Evolutionary conservation across 495 filamentous ascomycete species (phyloP).

Genomic region (Aspergillus avenaceus): DNA sequence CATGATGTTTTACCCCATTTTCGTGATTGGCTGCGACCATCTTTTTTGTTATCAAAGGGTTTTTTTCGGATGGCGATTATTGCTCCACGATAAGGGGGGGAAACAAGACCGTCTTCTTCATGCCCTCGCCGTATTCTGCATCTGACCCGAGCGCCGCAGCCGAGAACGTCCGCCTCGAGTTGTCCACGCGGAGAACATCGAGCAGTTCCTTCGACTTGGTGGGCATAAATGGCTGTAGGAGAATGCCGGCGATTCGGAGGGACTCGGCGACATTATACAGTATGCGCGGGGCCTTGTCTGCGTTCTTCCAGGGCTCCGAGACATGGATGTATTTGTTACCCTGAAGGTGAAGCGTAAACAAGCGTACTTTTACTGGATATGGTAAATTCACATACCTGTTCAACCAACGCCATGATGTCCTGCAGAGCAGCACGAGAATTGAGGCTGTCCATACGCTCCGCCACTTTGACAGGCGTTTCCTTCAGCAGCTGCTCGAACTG

Average conservation of each 20-base stretch:
- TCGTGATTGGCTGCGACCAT: not conserved
- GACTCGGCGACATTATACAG: conserved; percentile 73
- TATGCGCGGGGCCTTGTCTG: conserved; percentile 42
- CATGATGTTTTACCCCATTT: not conserved
- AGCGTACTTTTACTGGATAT: not conserved
- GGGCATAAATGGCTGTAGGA: conserved; percentile 90
- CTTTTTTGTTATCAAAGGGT: not conserved
- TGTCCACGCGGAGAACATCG: conserved; percentile 70
- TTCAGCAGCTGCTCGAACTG: conserved; percentile 32
- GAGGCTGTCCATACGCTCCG: conserved; percentile 57
- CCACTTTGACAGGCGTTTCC: conserved; percentile 36
- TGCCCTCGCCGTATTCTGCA: conserved; percentile 59
- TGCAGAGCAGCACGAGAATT: conserved; percentile 63
- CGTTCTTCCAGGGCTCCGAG: conserved; percentile 53
- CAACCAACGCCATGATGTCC: conserved; percentile 59
- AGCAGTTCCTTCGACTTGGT: conserved; percentile 69
- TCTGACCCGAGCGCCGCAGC: conserved; percentile 57
- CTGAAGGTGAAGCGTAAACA: conserved; percentile 31
- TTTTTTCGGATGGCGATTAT: conserved; percentile 26
- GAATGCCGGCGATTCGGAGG: conserved; percentile 74
- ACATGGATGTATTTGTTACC: conserved; percentile 66
- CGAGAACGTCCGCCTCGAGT: conserved; percentile 50
- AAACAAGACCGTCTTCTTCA: conserved; percentile 50
- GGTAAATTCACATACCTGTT: conserved; percentile 38
- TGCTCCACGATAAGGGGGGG: conserved; percentile 50